A percentile compares a stretch with the other conserved stretches of the same genome.
phyloP scores from a whole-genome alignment of 371 early-diverging fungal species.

The Mortierella sp. region DNA sequence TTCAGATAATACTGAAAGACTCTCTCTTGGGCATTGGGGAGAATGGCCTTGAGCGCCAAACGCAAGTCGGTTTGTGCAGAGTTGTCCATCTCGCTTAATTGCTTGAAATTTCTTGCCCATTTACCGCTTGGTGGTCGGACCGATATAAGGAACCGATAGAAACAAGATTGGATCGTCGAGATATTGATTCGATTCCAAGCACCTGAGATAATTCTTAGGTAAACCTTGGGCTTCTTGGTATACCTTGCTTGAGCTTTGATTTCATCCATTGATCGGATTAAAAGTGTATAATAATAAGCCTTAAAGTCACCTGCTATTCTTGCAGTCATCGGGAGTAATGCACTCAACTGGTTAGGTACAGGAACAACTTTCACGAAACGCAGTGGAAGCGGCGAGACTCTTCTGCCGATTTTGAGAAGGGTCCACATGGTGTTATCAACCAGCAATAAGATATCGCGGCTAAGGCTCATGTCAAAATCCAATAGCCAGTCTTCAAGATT shows the following conservation, averaged over 20 bases:
- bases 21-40: background rate
- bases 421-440: constrained; percentile 1
- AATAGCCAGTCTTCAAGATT: constrained; percentile 11
- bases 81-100: background rate
- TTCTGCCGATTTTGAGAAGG: background rate
- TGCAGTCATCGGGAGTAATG: constrained; percentile 2
- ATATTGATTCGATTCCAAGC: background rate
- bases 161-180: constrained; percentile 1
- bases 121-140: background rate
- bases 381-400: background rate
- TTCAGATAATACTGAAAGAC: background rate
- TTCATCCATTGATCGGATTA: background rate
- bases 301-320: constrained; percentile 10
- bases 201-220: background rate
- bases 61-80: background rate
- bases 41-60: background rate
- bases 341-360: background rate
- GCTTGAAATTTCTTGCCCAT: background rate
- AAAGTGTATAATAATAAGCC: background rate
- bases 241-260: background rate
- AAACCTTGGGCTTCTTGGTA: background rate
- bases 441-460: background rate
- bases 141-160: constrained; percentile 1
- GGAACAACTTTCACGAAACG: constrained; percentile 1
- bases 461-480: constrained; percentile 10